Evolutionary conservation across 1,284 basidiomycete species (phyloP), one percentile per base, ranked within the genome.

Genomic region (Sanghuangporus sanghuang): DNA sequence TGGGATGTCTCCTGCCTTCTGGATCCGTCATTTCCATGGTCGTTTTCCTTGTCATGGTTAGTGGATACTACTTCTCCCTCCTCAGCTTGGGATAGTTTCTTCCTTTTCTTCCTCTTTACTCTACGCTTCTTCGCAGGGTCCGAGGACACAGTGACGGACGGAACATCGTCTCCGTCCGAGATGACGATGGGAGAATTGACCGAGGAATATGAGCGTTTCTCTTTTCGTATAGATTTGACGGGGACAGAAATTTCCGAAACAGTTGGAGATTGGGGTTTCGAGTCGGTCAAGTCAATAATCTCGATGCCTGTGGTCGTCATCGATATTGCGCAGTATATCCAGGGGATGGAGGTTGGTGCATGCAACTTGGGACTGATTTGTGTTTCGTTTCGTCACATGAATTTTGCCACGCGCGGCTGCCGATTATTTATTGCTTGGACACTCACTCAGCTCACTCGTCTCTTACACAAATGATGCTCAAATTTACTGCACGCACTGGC

Each of bases 241-340:
- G n/a, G 35, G 14, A 39, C 3, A 21, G 44, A 14, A 21, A 21
- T 62, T 38, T 32, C 16, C 32, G 32, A 9, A 8, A 27, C 9
- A 27, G 46, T 2, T 21, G 49, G 53, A 8, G 57, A 60, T 48
- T 60, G 38, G 3, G 59, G 59, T 40, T 14, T 39, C 4, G 59
- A 44, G 16, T 53, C 42, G n/a, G 64, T 64, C 16, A 64, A 46
- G 56, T 64, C 64, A 42, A 64, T 64, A 12, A 64, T 44, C 27
- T 64, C 59, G 6, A 54, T 21, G 23, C 18, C 53, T 27, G n/a
- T 21, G 21, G 35, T 14, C 32, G 18, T 21, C 59, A 64, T 64
- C 16, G 44, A n/a, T 46, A 18, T 46, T 38, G 35, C 40, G 38
- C 44, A n/a, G 61, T 44, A 40, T n/a, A 21, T 59, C 35, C 21